Evolutionary conservation across 2,329 filamentous ascomycete genomes (phyloP).

Genomic region (Phaeophleospora eucalypticola): DNA sequence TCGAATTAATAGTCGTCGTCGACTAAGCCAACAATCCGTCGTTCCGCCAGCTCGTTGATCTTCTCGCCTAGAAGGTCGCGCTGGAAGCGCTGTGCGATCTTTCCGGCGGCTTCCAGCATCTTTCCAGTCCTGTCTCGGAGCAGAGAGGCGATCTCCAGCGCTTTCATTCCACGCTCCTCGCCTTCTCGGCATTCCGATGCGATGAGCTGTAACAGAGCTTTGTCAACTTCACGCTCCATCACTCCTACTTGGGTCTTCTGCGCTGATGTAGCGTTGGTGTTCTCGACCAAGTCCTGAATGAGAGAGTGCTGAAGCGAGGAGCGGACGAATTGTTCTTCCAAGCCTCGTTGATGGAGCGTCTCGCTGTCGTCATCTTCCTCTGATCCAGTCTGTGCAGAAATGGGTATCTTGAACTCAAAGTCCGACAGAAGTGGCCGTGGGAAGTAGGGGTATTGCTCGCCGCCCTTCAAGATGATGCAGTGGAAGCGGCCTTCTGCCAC

Average conservation of each 20-base stretch:
- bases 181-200: slow-evolving; percentile 86
- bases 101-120: slow-evolving; percentile 87
- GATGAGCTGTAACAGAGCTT: slow-evolving; percentile 81
- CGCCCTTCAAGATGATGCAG: slow-evolving; percentile 97
- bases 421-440: slow-evolving; percentile 84
- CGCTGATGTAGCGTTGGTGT: slow-evolving; percentile 59
- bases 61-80: slow-evolving; percentile 78
- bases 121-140: slow-evolving; percentile 80
- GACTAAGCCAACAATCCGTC: slow-evolving; percentile 57
- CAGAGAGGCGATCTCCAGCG: slow-evolving; percentile 81
- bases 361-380: slow-evolving; percentile 39
- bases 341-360: slow-evolving; percentile 48
- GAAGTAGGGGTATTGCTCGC: slow-evolving; percentile 89
- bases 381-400: slow-evolving; percentile 54
- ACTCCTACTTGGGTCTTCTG: slow-evolving; percentile 65
- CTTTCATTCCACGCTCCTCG: slow-evolving; percentile 91
- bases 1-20: slow-evolving; percentile 51
- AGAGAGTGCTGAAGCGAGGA: slow-evolving; percentile 68
- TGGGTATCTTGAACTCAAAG: slow-evolving; percentile 84
- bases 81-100: slow-evolving; percentile 83
- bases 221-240: slow-evolving; percentile 82
- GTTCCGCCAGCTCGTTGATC: slow-evolving; percentile 80
- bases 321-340: slow-evolving; percentile 81
- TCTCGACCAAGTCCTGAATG: slow-evolving; percentile 67
- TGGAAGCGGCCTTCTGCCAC: slow-evolving; percentile 90